Percentiles rank a stretch among this genome's conserved stretches.
phyloP scores from a whole-genome alignment of 2,329 filamentous ascomycete genomes.

The Teratosphaeria destructans region DNA sequence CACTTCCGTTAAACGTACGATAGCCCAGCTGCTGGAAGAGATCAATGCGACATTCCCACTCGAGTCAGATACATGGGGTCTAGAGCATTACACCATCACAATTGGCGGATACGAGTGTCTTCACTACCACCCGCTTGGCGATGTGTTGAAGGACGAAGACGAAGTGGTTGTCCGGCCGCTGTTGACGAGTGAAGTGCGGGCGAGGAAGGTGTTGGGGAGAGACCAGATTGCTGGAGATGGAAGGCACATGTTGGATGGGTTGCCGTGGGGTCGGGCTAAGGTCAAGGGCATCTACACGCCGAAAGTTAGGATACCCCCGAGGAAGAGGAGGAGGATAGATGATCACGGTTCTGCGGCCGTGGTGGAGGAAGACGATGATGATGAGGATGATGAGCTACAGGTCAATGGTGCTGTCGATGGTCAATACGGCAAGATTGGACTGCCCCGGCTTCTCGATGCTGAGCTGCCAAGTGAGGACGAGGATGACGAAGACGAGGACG shows the following conservation, averaged over 20 bases:
- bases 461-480: conserved; percentile 1
- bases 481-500: conserved; percentile 4
- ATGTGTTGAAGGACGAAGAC: conserved; percentile 70
- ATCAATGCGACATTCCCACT: conserved; percentile 74
- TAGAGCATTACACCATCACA: conserved; percentile 85
- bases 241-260: conserved; percentile 71
- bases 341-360: conserved; percentile 27
- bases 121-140: conserved; percentile 65
- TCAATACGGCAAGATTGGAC: neutral
- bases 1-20: conserved; percentile 37
- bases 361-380: conserved; percentile 28
- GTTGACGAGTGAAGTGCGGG: conserved; percentile 60
- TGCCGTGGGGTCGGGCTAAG: conserved; percentile 69
- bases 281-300: conserved; percentile 40
- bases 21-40: conserved; percentile 65
- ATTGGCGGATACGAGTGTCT: conserved; percentile 72
- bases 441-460: neutral
- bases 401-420: neutral
- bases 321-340: conserved; percentile 21
- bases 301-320: conserved; percentile 27
- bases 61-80: conserved; percentile 69
- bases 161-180: conserved; percentile 74
- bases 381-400: conserved; percentile 9
- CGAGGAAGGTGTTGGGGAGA: conserved; percentile 63
- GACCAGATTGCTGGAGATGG: conserved; percentile 72